Base-by-base conservation (phyloP, 2,329 filamentous ascomycete species). In the Amauroascus verrucosus region DNA sequence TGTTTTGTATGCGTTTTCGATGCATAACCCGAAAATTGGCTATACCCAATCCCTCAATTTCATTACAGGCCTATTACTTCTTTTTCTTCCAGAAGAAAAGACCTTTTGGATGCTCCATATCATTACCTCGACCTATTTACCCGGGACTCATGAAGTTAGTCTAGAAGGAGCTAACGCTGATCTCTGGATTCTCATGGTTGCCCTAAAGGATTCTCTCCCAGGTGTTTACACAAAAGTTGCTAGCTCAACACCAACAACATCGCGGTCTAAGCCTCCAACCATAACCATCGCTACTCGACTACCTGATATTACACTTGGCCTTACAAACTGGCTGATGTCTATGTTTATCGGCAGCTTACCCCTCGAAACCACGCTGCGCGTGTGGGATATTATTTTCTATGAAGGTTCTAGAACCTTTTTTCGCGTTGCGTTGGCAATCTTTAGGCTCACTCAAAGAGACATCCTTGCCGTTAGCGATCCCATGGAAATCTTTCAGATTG, bases 41-140 rank as follows among this genome's bases (percentile, higher is more conserved):
- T 97, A 97, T 69, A 97, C 91, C 64, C 91, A 97, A 67, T 94
- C 87, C 18, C 80, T 97, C 28, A 97, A 97, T 69, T 97, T 97
- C 69, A 79, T 97, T 48, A 89, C 91, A 3, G 91, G 90, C 3
- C 78, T 97, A 50, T 76, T 97, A 1, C 80, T 97, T 1, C 77
- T 97, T 2, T 96, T 97, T 67, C 83, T 96, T 64, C 83, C 86
- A 3, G 91, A 95, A 66, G 90, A 96, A 68, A 90, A 95, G 61
- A 81, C 85, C 2, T 97, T 97, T 65, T 89, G 90, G 81, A 81
- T 97, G 65, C 78, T 97, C 55, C 93, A 94, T 61, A 88, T 96
- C 63, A 88, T 97, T 61, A 95, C 91, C 0, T 81, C 85, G 38
- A 80, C 85, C 9, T 93, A 94, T 64, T 80, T 97, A 0, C 91